Percentiles rank a stretch among this genome's conserved stretches.
These are phyloP conservation scores for Cercospora brassicicola DNA, from an alignment of 2,329 filamentous ascomycete species.

Conservation along the genomic window DNA sequence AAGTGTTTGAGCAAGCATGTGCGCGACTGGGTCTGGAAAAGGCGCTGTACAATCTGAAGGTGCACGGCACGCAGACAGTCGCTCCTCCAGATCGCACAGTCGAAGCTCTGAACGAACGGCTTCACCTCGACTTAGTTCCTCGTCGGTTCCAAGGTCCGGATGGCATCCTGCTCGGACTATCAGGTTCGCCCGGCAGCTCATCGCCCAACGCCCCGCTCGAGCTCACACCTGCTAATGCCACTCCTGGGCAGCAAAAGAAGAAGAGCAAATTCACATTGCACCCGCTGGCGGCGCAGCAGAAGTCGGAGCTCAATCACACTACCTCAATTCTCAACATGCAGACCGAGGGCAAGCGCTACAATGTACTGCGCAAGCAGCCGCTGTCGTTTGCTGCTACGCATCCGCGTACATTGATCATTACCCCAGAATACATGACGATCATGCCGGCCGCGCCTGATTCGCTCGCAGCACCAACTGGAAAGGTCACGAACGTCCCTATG, in stretches of 20 bases:
- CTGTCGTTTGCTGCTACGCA: slow-evolving; percentile 77
- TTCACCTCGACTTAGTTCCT: slow-evolving; percentile 72
- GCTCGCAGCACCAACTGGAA: slow-evolving; percentile 51
- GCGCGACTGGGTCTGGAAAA: slow-evolving; percentile 77
- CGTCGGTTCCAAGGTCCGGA: slow-evolving; percentile 59
- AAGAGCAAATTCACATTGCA: slow-evolving; percentile 46
- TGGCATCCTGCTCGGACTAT: slow-evolving; percentile 66
- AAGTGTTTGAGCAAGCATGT: slow-evolving; percentile 77
- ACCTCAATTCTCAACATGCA: slow-evolving; percentile 47
- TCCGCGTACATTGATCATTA: slow-evolving; percentile 74
- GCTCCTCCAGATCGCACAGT: slow-evolving; percentile 76
- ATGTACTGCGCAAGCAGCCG: slow-evolving; percentile 77
- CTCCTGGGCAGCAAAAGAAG: slow-evolving; percentile 33
- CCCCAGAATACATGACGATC: slow-evolving; percentile 84
- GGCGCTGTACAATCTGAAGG: slow-evolving; percentile 73
- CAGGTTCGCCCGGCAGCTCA: slow-evolving; percentile 66
- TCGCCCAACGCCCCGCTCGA: slow-evolving; percentile 68
- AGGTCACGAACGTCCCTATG: slow-evolving; percentile 77
- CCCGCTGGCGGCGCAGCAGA: slow-evolving; percentile 60
- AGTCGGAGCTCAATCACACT: slow-evolving; percentile 26
- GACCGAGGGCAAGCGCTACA: slow-evolving; percentile 63
- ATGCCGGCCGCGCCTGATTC: slow-evolving; percentile 58
- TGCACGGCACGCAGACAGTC: slow-evolving; percentile 71
- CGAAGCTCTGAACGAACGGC: slow-evolving; percentile 71
- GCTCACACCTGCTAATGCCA: slow-evolving; percentile 46